A percentile compares a stretch with the other conserved stretches of the same genome.
Evolutionary conservation across 2,329 filamentous ascomycete genomes (phyloP).

Genomic region (Cordyceps fumosorosea): DNA sequence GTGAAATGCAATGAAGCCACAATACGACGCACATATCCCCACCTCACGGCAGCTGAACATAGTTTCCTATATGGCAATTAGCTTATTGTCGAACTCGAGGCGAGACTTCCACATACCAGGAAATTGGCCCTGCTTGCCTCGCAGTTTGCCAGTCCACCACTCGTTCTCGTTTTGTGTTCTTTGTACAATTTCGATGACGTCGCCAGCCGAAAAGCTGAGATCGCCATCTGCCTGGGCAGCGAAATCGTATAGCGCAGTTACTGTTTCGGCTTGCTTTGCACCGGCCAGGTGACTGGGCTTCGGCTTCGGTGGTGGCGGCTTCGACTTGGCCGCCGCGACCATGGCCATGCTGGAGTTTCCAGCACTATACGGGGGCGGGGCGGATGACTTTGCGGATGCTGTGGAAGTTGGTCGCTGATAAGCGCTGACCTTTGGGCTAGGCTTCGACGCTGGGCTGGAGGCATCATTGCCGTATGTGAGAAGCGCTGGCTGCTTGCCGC

Average conservation of each 20-base stretch:
- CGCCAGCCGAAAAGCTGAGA: slow-evolving; percentile 80
- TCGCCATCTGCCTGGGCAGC: slow-evolving; percentile 93
- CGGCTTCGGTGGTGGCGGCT: slow-evolving; percentile 66
- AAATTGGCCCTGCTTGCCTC: slow-evolving; percentile 82
- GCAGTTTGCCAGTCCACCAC: slow-evolving; percentile 86
- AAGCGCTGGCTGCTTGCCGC: slow-evolving; percentile 40
- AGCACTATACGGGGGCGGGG: slow-evolving; percentile 66
- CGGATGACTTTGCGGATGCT: slow-evolving; percentile 43
- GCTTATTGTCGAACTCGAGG: slow-evolving; percentile 6
- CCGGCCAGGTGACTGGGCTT: slow-evolving; percentile 71
- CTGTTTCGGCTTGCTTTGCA: slow-evolving; percentile 62
- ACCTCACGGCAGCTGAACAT: slow-evolving; percentile 7
- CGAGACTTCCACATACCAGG: slow-evolving; percentile 60
- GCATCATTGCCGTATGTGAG: slow-evolving; percentile 43
- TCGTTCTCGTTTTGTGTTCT: slow-evolving; percentile 89
- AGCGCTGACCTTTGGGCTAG: slow-evolving; percentile 24
- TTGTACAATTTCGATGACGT: slow-evolving; percentile 80
- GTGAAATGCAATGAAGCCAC: neutral
- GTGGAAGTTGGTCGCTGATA: slow-evolving; percentile 28
- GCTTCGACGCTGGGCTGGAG: slow-evolving; percentile 4
- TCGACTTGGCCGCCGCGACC: slow-evolving; percentile 51
- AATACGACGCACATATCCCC: neutral
- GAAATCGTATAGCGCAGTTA: slow-evolving; percentile 91
- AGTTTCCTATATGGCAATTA: slow-evolving; percentile 20
- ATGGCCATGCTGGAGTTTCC: slow-evolving; percentile 37